Conservation (phyloP, 1,284 basidiomycete genomes). For the Thecaphora thlaspeos region DNA sequence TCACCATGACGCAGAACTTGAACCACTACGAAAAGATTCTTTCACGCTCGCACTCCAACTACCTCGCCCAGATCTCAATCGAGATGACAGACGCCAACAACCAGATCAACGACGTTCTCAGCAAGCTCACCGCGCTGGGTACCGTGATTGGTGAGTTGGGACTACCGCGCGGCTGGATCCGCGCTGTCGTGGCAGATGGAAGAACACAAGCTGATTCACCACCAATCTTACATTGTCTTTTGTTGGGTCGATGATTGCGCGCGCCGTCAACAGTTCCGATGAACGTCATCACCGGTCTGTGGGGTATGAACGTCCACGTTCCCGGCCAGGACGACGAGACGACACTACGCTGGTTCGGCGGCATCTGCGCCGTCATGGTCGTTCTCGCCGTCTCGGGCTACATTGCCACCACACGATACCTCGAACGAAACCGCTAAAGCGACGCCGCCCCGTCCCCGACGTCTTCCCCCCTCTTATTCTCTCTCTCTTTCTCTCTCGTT, state of each 20-base stretch:
- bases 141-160: constrained; percentile 68
- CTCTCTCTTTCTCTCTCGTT: too few species aligned
- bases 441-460: too few species aligned
- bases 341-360: constrained; percentile 53
- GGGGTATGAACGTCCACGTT: constrained; percentile 58
- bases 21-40: constrained; percentile 73
- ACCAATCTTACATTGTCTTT: too few species aligned
- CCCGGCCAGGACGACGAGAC: constrained; percentile 46
- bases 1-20: constrained; percentile 96
- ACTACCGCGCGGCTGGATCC: too few species aligned
- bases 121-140: constrained; percentile 96
- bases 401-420: constrained; percentile 52
- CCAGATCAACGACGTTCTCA: constrained; percentile 95
- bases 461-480: too few species aligned
- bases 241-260: too few species aligned
- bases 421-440: constrained; percentile 30
- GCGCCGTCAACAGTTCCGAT: constrained; percentile 68
- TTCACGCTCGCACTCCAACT: constrained; percentile 98
- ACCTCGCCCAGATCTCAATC: constrained; percentile 55
- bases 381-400: constrained; percentile 53
- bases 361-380: constrained; percentile 52
- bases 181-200: too few species aligned
- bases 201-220: too few species aligned
- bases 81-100: constrained; percentile 90
- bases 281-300: constrained; percentile 58